Percentiles rank a stretch among this genome's conserved stretches.
Conservation (phyloP, 352 stramenopile genomes). For the Globisporangium carolinianum region DNA sequence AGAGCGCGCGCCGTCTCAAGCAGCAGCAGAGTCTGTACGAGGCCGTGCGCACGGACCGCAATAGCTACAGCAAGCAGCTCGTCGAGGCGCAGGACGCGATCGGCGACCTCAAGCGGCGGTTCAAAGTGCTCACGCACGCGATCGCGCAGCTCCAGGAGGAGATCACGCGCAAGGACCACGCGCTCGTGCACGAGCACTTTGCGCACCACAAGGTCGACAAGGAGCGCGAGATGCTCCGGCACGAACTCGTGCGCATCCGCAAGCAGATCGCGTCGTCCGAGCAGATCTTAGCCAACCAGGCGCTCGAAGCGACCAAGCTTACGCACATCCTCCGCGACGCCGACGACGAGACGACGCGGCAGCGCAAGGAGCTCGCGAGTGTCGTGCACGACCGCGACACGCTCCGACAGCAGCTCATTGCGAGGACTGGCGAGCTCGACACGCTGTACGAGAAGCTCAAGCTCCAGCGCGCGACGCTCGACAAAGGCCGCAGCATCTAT, state of each 20-base stretch:
- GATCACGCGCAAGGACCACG: constrained; percentile 90
- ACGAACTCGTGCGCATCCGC: constrained; percentile 86
- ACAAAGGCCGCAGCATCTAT: constrained; percentile 73
- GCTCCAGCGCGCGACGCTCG: constrained; percentile 81
- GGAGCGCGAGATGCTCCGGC: constrained; percentile 86
- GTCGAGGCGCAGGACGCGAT: constrained; percentile 91
- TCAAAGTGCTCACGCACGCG: constrained; percentile 90
- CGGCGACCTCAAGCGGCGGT: constrained; percentile 83
- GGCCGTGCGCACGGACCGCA: constrained; percentile 85
- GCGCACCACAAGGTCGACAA: constrained; percentile 93
- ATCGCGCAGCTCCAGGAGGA: constrained; percentile 92
- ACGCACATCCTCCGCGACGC: constrained; percentile 88
- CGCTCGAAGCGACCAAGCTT: constrained; percentile 69
- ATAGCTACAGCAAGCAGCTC: constrained; percentile 92
- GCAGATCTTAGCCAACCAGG: constrained; percentile 87
- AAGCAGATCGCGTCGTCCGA: constrained; percentile 88
- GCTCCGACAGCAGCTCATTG: constrained; percentile 81
- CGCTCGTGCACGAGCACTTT: constrained; percentile 91
- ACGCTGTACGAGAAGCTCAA: constrained; percentile 91
- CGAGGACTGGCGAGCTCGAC: constrained; percentile 79
- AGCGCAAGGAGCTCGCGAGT: constrained; percentile 80
- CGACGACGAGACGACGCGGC: constrained; percentile 83
- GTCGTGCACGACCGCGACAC: constrained; percentile 86
- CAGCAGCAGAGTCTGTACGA: constrained; percentile 95
- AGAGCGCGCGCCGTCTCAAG: constrained; percentile 81